phyloP scores from a whole-genome alignment of 495 filamentous ascomycete species.

The Lindgomyces ingoldianus region DNA sequence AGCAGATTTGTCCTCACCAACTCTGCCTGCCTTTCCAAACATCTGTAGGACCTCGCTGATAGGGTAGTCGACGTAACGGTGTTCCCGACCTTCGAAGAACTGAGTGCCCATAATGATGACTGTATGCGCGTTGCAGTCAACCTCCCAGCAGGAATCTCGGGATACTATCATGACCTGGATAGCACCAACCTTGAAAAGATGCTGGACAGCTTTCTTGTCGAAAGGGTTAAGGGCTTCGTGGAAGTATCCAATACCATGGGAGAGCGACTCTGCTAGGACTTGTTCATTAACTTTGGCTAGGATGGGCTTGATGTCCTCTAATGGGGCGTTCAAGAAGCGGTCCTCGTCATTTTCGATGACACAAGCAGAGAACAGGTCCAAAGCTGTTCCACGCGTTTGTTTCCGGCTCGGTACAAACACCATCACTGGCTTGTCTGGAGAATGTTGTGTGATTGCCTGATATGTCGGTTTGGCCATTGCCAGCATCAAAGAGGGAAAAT shows the following conservation, averaged over 20 bases:
- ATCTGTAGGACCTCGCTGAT: conserved; percentile 98
- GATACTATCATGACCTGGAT: conserved; percentile 93
- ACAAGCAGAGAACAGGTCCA: conserved; percentile 82
- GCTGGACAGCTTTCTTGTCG: conserved; percentile 90
- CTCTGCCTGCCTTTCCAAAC: conserved; percentile 89
- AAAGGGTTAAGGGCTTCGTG: conserved; percentile 86
- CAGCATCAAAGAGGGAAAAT: conserved; percentile 97
- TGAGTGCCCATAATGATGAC: conserved; percentile 99
- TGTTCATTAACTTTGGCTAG: conserved; percentile 79
- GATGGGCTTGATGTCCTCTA: conserved; percentile 77
- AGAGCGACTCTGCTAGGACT: conserved; percentile 85
- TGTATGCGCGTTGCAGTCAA: conserved; percentile 82
- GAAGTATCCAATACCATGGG: conserved; percentile 95
- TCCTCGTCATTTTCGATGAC: conserved; percentile 90
- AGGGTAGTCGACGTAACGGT: conserved; percentile 96
- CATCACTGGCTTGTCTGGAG: conserved; percentile 83
- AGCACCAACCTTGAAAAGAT: conserved; percentile 86
- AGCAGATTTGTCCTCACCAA: conserved; percentile 74
- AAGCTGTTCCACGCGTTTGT: conserved; percentile 84
- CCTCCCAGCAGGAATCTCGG: conserved; percentile 94
- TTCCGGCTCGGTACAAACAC: conserved; percentile 92
- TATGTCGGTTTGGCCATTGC: conserved; percentile 97
- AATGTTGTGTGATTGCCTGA: conserved; percentile 78
- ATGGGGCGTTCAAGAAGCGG: conserved; percentile 80
- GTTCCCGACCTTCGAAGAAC: conserved; percentile 94